Evolutionary conservation across 192 early-diverging fungal species (phyloP).

Genomic region (Rhizophagus sp.): DNA sequence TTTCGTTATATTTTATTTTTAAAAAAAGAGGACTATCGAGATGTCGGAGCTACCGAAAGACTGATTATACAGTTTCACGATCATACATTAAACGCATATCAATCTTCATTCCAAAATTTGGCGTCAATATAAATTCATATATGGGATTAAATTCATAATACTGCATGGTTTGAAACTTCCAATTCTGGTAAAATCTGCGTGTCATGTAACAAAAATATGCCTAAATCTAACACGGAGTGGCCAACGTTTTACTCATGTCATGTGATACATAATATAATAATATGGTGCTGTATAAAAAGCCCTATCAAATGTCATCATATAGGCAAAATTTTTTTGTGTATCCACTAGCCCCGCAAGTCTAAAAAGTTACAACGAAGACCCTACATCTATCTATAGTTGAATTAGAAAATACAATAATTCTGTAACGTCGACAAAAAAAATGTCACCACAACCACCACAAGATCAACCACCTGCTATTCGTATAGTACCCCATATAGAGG

Average conservation of each 20-base stretch:
- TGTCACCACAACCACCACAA: slow-evolving; percentile 13
- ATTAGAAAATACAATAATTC: background rate
- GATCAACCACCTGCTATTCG: slow-evolving; percentile 47
- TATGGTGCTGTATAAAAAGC: background rate
- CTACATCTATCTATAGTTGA: background rate
- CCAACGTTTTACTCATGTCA: background rate
- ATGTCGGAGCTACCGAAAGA: too few relatives aligned
- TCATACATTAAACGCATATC: too few relatives aligned
- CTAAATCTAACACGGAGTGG: background rate
- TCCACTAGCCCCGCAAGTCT: background rate
- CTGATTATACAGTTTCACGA: too few relatives aligned
- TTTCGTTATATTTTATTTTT: too few relatives aligned
- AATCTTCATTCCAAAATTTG: too few relatives aligned
- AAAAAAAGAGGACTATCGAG: too few relatives aligned
- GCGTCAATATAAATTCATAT: too few relatives aligned
- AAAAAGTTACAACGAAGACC: background rate
- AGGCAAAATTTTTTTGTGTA: background rate
- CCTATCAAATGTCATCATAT: background rate
- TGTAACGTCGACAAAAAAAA: background rate
- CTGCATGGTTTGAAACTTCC: background rate
- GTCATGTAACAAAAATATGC: background rate
- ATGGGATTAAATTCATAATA: background rate
- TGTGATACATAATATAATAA: background rate
- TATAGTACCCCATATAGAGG: slow-evolving; percentile 58
- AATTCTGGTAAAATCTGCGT: background rate